Base-by-base conservation (phyloP, 306 rosid species). In the Cucumis melo region DNA sequence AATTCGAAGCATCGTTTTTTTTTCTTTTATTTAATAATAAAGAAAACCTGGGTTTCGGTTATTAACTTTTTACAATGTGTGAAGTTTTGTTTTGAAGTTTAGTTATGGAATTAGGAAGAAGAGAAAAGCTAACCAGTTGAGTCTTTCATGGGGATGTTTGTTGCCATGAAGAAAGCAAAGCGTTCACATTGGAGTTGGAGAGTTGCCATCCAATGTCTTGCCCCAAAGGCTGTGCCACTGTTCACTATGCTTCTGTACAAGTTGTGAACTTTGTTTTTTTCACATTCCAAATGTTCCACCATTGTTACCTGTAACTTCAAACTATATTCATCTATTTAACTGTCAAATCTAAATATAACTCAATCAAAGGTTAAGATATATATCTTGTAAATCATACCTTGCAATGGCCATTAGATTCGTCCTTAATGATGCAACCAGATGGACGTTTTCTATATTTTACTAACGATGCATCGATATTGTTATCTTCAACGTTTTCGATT, bases 241-340 rank as follows among this genome's bases (percentile, higher is more conserved):
- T 84, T 92, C 23, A 95, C 95, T 19, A 95, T 78, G 44, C 86
- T 87, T 13, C 96, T 90, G 81, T 86, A 95, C 91, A 88, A 79
- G 54, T 97, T 72, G 67, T 90, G 97, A 17, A 92, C 86, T 79
- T 89, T 62, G 78, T 83, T 87, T 75, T 87, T 95, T 88, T 90
- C 96, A 84, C 96, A 95, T 80, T 95, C 99, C 68, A 90, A 83
- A 80, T 95, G 99, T 79, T 94, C 99, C 79, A 94, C 99, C 98
- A 96, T 92, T 17, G 73, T 90, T 78, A 95, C 96, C 99, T 8
- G 21, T 58, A 13, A 10, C 62, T 9, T 57, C 62, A 57, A 57
- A 3, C 10, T 21, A 56, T 56, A 10, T 8, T 21, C 36, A 32
- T 32, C 3, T 6, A 2, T 42, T 0, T 11, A 42, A 2, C 12